These are phyloP conservation scores for Trichoderma semiorbis DNA, from an alignment of 2,329 filamentous ascomycete species.

Conservation along the genomic window DNA sequence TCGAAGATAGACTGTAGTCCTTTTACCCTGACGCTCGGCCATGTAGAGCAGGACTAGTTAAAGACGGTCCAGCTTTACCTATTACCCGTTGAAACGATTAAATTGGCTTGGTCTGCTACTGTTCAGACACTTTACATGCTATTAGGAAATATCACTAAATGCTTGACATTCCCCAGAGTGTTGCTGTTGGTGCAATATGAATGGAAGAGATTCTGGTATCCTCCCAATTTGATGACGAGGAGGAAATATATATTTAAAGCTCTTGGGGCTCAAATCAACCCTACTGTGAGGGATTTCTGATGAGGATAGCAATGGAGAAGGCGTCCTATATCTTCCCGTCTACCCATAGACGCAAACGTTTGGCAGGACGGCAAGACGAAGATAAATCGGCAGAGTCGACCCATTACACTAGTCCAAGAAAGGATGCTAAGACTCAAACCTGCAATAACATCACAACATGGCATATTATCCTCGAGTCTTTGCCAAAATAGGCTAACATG, in stretches of 20 bases:
- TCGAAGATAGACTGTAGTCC: background rate
- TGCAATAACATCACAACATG: background rate
- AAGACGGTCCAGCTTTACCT: background rate
- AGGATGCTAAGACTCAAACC: background rate
- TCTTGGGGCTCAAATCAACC: background rate
- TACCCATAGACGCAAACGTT: background rate
- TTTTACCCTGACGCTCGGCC: background rate
- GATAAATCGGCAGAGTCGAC: background rate
- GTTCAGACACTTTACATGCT: background rate
- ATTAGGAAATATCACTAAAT: background rate
- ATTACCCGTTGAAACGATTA: background rate
- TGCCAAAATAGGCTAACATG: background rate
- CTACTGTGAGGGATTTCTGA: background rate
- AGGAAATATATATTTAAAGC: background rate
- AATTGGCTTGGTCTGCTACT: background rate
- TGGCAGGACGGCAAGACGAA: background rate
- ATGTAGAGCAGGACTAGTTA: background rate
- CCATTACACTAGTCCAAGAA: background rate
- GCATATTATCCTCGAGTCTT: background rate
- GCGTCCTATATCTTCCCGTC: background rate
- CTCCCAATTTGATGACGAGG: background rate
- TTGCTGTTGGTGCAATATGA: background rate
- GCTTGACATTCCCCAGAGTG: background rate
- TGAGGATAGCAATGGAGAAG: background rate
- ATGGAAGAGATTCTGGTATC: accelerated